A percentile compares a stretch with the other conserved stretches of the same genome.
phyloP scores from a whole-genome alignment of 192 early-diverging fungal genomes.

The Umbelopsis vinacea region DNA sequence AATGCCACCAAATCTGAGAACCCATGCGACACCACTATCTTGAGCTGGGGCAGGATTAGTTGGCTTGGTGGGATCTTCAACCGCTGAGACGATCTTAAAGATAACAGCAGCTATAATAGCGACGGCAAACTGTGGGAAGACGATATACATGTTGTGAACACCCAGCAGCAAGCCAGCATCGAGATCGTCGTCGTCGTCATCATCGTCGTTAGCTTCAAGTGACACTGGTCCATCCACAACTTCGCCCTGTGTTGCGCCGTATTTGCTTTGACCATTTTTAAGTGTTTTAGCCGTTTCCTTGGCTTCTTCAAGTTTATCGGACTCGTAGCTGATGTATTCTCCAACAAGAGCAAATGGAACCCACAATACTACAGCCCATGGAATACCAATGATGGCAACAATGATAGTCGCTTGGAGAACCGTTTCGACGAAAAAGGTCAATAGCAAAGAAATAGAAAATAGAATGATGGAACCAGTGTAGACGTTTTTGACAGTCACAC shows the following conservation, averaged over 20 bases:
- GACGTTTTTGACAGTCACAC: conserved; percentile 54
- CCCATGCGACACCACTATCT: conserved; percentile 57
- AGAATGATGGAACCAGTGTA: conserved; percentile 76
- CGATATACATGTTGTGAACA: conserved; percentile 94
- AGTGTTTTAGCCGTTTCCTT: neutral
- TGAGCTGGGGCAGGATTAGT: conserved; percentile 21
- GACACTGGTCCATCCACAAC: neutral
- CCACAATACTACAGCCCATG: conserved; percentile 92
- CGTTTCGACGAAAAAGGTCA: conserved; percentile 63
- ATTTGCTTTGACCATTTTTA: neutral
- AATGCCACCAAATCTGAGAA: conserved; percentile 70
- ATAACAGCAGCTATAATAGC: conserved; percentile 74
- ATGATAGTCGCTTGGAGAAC: conserved; percentile 66
- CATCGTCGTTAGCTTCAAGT: neutral
- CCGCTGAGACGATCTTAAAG: conserved; percentile 50
- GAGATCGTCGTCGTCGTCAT: conserved; percentile 27
- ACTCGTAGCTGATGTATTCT: conserved; percentile 64
- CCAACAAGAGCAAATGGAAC: conserved; percentile 92
- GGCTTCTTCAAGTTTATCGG: conserved; percentile 34
- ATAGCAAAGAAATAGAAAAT: conserved; percentile 69
- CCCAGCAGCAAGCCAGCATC: conserved; percentile 79
- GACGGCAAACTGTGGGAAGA: conserved; percentile 89
- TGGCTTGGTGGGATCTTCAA: conserved; percentile 42
- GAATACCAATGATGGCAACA: conserved; percentile 75
- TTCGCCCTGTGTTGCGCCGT: neutral